Evolutionary conservation across 192 early-diverging fungal genomes (phyloP).

Genomic region (Mortierella claussenii): DNA sequence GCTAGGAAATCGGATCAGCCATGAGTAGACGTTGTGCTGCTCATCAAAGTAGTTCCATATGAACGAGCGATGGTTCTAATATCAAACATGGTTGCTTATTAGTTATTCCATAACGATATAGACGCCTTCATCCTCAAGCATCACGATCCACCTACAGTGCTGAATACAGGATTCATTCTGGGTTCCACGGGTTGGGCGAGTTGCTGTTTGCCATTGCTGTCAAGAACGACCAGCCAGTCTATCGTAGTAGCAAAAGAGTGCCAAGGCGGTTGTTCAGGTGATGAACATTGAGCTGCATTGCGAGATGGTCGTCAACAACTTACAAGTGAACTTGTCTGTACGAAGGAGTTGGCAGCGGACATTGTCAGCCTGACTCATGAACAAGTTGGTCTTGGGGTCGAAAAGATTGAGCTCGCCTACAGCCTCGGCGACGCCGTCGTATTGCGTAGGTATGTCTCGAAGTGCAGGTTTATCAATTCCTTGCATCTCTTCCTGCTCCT

Average conservation of each 20-base stretch:
- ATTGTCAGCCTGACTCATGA: conserved; percentile 62
- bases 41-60: conserved; percentile 85
- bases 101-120: too few species aligned
- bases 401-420: conserved; percentile 74
- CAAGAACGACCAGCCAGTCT: conserved; percentile 66
- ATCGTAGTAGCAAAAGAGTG: too few species aligned
- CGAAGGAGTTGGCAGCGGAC: conserved; percentile 39
- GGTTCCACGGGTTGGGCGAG: conserved; percentile 71
- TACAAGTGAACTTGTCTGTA: conserved; percentile 25
- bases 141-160: too few species aligned
- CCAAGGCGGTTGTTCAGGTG: too few species aligned
- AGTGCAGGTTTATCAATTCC: conserved; percentile 32
- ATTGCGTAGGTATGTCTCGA: conserved; percentile 41
- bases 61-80: conserved; percentile 70
- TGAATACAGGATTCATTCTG: conserved; percentile 85
- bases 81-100: not conserved
- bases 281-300: too few species aligned
- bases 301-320: too few species aligned
- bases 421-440: conserved; percentile 59
- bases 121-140: too few species aligned
- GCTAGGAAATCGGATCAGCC: conserved; percentile 74
- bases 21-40: conserved; percentile 70
- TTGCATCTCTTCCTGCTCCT: conserved; percentile 21
- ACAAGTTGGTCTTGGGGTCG: conserved; percentile 62
- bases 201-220: conserved; percentile 55